These are phyloP conservation scores for Endothia cerciana DNA, from an alignment of 2,329 filamentous ascomycete genomes.

Conservation along the genomic window DNA sequence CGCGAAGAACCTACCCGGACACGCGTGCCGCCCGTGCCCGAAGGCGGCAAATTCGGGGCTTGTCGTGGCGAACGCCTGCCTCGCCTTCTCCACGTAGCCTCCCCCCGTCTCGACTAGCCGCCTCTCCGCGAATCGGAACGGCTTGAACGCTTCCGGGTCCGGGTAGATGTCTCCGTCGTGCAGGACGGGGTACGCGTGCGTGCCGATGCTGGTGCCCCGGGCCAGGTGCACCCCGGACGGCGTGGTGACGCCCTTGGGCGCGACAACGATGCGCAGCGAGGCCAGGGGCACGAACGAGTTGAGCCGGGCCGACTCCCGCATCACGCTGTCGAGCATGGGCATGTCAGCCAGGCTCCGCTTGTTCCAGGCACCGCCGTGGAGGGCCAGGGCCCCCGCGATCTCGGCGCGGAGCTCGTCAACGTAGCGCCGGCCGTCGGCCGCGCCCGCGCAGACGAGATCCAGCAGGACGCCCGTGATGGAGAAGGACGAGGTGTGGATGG, in stretches of 20 bases:
- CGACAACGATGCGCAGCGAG: conserved; percentile 42
- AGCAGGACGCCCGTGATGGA: conserved; percentile 44
- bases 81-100: conserved; percentile 10
- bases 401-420: conserved; percentile 42
- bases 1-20: conserved; percentile 45
- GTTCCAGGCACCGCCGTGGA: conserved; percentile 35
- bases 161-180: conserved; percentile 40
- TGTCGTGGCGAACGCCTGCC: conserved; percentile 29
- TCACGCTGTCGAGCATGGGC: conserved; percentile 44
- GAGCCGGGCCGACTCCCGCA: conserved; percentile 48
- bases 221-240: conserved; percentile 41
- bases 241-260: conserved; percentile 38
- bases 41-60: conserved; percentile 37
- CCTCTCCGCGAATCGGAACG: conserved; percentile 41
- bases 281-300: conserved; percentile 44
- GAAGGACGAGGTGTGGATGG: conserved; percentile 45
- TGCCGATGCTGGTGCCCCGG: conserved; percentile 40
- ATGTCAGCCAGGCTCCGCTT: conserved; percentile 43
- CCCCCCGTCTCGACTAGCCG: background rate
- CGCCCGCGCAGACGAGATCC: conserved; percentile 40
- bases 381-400: conserved; percentile 34
- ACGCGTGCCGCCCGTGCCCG: conserved; percentile 44
- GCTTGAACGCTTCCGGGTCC: conserved; percentile 40
- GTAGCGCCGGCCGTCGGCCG: conserved; percentile 29
- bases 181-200: conserved; percentile 41